Evolutionary conservation across 164 flowering plant genomes (phyloP), one percentile per base, ranked within the genome.

Genomic region (Dillenia suffruticosa): DNA sequence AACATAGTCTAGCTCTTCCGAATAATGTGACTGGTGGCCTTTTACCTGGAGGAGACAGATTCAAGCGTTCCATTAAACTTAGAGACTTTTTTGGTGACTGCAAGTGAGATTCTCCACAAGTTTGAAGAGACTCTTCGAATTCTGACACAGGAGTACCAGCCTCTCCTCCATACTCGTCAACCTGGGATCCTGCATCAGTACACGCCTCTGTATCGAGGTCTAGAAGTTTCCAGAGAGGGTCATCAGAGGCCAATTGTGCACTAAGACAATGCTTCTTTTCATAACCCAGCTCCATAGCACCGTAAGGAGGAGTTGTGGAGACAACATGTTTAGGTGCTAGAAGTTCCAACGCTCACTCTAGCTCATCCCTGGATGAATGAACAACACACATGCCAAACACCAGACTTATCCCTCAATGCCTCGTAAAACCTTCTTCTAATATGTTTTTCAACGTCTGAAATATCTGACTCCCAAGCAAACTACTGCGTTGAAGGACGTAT

Each of bases 301-400:
- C 64, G 68, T 92, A 88, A 66, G 53, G 57, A 7, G 92, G 86
- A 48, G 96, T 85, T 60, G 97, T 89, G 15, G 97, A 92, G 46
- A 87, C 81, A 44, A 92, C 89, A 80, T 86, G 66, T 63, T 82
- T 89, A 43, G 97, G 97, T 14, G 77, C 73, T 58, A 92, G 84
- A 75, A 84, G 82, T 68, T 87, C 80, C 72, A 89, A 72, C 2
- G 94, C 94, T 86, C 90, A 86, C 63, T 89, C 96, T 45, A 92
- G 44, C 67, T 92, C 97, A 65, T 83, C 92, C 55, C 74, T 77
- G 10, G 97, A 89, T 44, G 97, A 92, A 68, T 92, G 97, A 69
- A 81, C 80, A 92, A 68, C 97, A 92, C 15, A 89, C 87, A 72
- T 92, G 96, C 96, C 96, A 92, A 63, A 89, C 74, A 59, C 97